These are phyloP conservation scores for Microcyclospora pomicola DNA, from an alignment of 2,329 filamentous ascomycete genomes.

Conservation along the genomic window DNA sequence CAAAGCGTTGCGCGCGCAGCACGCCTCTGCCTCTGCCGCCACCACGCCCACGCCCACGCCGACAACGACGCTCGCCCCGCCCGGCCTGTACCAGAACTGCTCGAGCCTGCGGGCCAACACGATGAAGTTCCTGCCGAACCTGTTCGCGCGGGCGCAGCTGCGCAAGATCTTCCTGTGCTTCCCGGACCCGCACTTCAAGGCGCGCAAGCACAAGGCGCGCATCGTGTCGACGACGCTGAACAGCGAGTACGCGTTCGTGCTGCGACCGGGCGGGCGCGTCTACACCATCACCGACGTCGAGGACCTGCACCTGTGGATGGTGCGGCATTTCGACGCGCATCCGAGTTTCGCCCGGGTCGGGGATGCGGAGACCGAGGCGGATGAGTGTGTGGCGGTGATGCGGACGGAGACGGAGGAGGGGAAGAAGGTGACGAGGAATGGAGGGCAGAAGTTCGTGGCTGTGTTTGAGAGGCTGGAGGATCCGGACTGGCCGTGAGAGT, in stretches of 20 bases:
- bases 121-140: conserved; percentile 99
- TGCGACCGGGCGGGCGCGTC: conserved; percentile 69
- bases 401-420: conserved; percentile 82
- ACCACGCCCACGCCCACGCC: too few relatives aligned
- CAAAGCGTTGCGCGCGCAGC: conserved; percentile 59
- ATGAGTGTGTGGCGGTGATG: conserved; percentile 64
- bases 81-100: conserved; percentile 63
- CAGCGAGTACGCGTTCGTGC: conserved; percentile 82
- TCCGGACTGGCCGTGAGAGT: conserved; percentile 51
- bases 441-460: conserved; percentile 80
- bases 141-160: conserved; percentile 71
- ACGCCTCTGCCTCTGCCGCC: background rate
- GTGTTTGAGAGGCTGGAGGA: conserved; percentile 71
- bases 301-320: conserved; percentile 88
- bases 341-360: conserved; percentile 64
- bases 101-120: conserved; percentile 82
- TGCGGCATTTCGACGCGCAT: conserved; percentile 66
- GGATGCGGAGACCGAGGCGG: conserved; percentile 43
- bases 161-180: conserved; percentile 95
- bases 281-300: conserved; percentile 98
- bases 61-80: conserved; percentile 9
- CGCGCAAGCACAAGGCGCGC: conserved; percentile 88
- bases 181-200: conserved; percentile 95
- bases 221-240: conserved; percentile 83
- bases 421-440: conserved; percentile 87